A percentile compares a stretch with the other conserved stretches of the same genome.
Evolutionary conservation across 1,284 basidiomycete genomes (phyloP).

Genomic region (Xerocomus tenax): DNA sequence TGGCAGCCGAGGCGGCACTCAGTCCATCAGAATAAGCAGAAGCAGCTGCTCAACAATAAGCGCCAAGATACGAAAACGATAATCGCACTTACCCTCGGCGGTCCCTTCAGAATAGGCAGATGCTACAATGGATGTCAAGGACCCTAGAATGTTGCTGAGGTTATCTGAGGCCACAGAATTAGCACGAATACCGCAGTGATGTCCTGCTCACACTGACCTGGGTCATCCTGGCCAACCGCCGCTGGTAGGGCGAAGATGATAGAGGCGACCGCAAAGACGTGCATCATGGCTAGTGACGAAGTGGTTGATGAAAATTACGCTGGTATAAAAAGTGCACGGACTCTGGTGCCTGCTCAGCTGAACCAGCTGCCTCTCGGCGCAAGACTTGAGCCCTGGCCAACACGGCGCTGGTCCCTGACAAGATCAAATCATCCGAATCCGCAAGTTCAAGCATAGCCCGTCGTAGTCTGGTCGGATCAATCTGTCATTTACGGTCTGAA

Average conservation of each 20-base stretch:
- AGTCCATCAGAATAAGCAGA: slow-evolving; percentile 15
- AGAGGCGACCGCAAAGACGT: neutral
- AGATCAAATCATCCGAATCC: too few relatives aligned
- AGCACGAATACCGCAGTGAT: neutral
- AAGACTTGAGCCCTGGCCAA: neutral
- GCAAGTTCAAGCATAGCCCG: neutral
- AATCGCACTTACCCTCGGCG: slow-evolving; percentile 8
- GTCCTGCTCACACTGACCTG: slow-evolving; percentile 6
- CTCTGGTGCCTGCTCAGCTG: neutral
- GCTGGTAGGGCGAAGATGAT: slow-evolving; percentile 3
- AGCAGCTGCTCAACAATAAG: slow-evolving; percentile 2
- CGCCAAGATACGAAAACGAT: neutral
- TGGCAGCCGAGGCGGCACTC: slow-evolving; percentile 16
- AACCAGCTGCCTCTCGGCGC: neutral
- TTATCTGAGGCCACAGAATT: slow-evolving; percentile 8
- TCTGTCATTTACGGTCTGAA: slow-evolving; percentile 7
- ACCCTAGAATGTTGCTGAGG: slow-evolving; percentile 7
- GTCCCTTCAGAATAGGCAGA: slow-evolving; percentile 19
- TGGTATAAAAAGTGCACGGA: neutral
- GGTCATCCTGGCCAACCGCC: slow-evolving; percentile 6
- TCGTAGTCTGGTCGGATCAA: too few relatives aligned
- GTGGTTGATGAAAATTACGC: neutral
- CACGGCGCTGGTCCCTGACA: neutral
- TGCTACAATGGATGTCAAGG: slow-evolving; percentile 10
- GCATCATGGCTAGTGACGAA: slow-evolving; percentile 10